Percentiles rank a stretch among this genome's conserved stretches.
These are phyloP conservation scores for Pseudoturritis turrita DNA, from an alignment of 345 rosid genomes.

Conservation along the genomic window DNA sequence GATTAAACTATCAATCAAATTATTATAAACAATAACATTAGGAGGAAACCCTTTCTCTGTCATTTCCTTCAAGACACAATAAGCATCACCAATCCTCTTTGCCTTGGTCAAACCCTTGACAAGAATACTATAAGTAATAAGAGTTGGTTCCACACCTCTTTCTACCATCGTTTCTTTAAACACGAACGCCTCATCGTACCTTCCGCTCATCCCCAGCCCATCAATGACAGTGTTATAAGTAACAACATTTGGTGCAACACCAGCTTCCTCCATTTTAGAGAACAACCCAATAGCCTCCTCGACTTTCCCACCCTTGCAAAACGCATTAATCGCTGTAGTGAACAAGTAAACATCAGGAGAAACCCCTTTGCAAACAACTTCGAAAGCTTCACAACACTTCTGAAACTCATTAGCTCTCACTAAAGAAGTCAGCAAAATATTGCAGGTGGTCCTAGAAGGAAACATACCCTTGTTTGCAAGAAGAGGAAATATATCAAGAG, in stretches of 20 bases:
- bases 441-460: slow-evolving; percentile 63
- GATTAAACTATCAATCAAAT: slow-evolving; percentile 58
- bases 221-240: slow-evolving; percentile 67
- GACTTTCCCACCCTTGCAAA: slow-evolving; percentile 54
- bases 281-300: slow-evolving; percentile 51
- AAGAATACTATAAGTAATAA: slow-evolving; percentile 59
- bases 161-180: slow-evolving; percentile 58
- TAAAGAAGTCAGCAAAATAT: slow-evolving; percentile 52
- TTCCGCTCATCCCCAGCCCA: slow-evolving; percentile 64
- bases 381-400: slow-evolving; percentile 47
- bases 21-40: slow-evolving; percentile 65
- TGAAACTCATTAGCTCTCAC: slow-evolving; percentile 55
- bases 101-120: slow-evolving; percentile 60
- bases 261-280: slow-evolving; percentile 47
- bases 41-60: slow-evolving; percentile 47
- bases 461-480: slow-evolving; percentile 48
- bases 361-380: slow-evolving; percentile 42
- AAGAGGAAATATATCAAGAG: slow-evolving; percentile 44
- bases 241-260: slow-evolving; percentile 57
- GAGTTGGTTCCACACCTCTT: slow-evolving; percentile 47
- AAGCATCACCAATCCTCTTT: slow-evolving; percentile 60
- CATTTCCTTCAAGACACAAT: slow-evolving; percentile 53
- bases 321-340: slow-evolving; percentile 57
- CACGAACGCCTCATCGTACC: slow-evolving; percentile 49
- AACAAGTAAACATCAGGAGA: slow-evolving; percentile 63